Evolutionary conservation across 805 yeast species (phyloP).

Genomic region (Wickerhamiella australiensis): DNA sequence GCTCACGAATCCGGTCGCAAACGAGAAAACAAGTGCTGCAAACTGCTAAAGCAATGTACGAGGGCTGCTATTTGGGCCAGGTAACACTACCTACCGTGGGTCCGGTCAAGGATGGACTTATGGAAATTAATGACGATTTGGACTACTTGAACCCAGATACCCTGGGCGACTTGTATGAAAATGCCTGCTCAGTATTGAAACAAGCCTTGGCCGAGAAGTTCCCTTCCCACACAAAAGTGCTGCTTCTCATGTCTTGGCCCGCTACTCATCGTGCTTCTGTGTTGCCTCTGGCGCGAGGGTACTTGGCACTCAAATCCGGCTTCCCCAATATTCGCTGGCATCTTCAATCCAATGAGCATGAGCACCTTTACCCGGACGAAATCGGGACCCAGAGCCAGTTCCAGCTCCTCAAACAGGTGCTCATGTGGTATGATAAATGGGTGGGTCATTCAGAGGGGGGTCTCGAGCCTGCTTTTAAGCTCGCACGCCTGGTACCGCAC

Average conservation of each 20-base stretch:
- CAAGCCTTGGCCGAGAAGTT: slow-evolving; percentile 12
- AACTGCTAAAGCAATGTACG: slow-evolving; percentile 26
- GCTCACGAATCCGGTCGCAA: slow-evolving; percentile 11
- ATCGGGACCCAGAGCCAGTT: slow-evolving; percentile 24
- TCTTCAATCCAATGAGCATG: slow-evolving; percentile 17
- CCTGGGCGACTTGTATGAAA: slow-evolving; percentile 21
- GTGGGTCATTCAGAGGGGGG: slow-evolving; percentile 8
- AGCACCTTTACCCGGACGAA: slow-evolving; percentile 23
- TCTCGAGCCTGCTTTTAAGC: slow-evolving; percentile 25
- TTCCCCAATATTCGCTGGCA: slow-evolving; percentile 17
- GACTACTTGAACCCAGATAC: slow-evolving; percentile 20
- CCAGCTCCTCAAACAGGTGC: slow-evolving; percentile 22
- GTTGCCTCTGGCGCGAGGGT: slow-evolving; percentile 22
- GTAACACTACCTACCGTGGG: slow-evolving; percentile 21
- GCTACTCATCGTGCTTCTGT: slow-evolving; percentile 15
- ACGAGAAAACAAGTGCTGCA: slow-evolving; percentile 18
- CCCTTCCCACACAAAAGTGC: slow-evolving; percentile 11
- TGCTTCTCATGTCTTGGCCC: slow-evolving; percentile 20
- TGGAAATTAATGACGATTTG: slow-evolving; percentile 18
- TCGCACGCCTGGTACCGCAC: slow-evolving; percentile 28
- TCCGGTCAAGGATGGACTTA: slow-evolving; percentile 16
- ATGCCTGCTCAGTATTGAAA: slow-evolving; percentile 17
- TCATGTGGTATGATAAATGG: slow-evolving; percentile 27
- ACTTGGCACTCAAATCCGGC: slow-evolving; percentile 17
- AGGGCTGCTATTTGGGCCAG: slow-evolving; percentile 28